Evolutionary conservation across 2,329 filamentous ascomycete genomes (phyloP).

Genomic region (Fusarium albidum): DNA sequence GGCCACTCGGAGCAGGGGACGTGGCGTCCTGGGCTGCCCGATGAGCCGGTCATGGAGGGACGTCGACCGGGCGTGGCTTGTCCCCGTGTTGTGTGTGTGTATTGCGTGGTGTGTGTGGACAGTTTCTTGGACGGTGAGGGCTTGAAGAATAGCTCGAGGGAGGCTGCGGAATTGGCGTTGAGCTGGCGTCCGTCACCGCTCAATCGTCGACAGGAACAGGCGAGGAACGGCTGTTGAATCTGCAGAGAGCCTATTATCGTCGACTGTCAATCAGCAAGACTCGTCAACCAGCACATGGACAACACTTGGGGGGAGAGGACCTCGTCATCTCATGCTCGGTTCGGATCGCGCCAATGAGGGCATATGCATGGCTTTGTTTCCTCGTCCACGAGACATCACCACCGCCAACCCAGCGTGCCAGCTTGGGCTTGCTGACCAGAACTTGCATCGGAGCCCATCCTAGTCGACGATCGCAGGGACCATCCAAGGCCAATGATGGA

Average conservation of each 20-base stretch:
- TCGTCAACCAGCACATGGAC: neutral
- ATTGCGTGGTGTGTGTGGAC: neutral
- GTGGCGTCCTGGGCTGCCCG: slow-evolving; percentile 24
- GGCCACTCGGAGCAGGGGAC: slow-evolving; percentile 18
- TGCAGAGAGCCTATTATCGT: too few relatives aligned
- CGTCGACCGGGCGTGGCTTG: neutral
- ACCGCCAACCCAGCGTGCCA: neutral
- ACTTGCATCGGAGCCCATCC: too few relatives aligned
- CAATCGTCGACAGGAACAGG: neutral
- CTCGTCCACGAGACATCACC: neutral
- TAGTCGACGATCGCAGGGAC: neutral
- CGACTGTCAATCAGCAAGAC: neutral
- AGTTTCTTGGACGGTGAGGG: neutral
- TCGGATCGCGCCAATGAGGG: neutral
- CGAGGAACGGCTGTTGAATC: too few relatives aligned
- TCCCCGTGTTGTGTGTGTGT: neutral
- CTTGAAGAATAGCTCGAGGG: neutral
- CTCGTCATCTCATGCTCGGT: slow-evolving; percentile 1
- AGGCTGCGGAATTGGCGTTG: slow-evolving; percentile 1
- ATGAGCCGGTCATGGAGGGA: slow-evolving; percentile 19
- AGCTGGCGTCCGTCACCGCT: slow-evolving; percentile 3
- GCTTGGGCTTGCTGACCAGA: too few relatives aligned
- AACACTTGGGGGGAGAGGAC: neutral
- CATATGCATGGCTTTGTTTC: neutral
- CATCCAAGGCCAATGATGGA: slow-evolving; percentile 12